These are phyloP conservation scores for Zalerion maritima DNA, from an alignment of 495 filamentous ascomycete species.

Conservation along the genomic window DNA sequence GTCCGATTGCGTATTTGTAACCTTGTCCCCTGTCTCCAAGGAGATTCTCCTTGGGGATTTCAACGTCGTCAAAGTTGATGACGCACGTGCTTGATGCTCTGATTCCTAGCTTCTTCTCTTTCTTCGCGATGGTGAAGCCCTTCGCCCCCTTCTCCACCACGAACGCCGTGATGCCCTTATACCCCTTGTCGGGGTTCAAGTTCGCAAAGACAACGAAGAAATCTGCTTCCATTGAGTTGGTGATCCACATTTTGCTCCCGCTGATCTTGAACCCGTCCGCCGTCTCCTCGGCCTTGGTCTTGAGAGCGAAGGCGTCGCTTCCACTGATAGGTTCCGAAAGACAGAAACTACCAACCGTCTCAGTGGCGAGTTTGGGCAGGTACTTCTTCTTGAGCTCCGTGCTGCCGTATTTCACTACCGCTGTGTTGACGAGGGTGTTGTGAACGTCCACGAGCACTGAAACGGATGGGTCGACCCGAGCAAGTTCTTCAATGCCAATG, in stretches of 20 bases:
- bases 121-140: constrained; percentile 94
- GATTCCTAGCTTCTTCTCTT: constrained; percentile 99
- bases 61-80: constrained; percentile 93
- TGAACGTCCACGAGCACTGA: constrained; percentile 90
- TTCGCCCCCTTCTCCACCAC: constrained; percentile 79
- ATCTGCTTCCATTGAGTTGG: constrained; percentile 82
- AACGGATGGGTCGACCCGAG: constrained; percentile 85
- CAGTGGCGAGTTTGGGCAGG: constrained; percentile 74
- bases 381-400: constrained; percentile 63
- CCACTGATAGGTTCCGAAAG: constrained; percentile 88
- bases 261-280: constrained; percentile 69
- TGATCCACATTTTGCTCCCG: constrained; percentile 99
- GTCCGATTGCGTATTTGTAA: constrained; percentile 92
- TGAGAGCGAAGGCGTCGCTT: constrained; percentile 89
- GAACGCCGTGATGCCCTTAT: constrained; percentile 95
- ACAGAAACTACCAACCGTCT: constrained; percentile 91
- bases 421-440: constrained; percentile 95
- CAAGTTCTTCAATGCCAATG: constrained; percentile 92
- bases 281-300: constrained; percentile 68
- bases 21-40: constrained; percentile 80
- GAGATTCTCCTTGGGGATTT: constrained; percentile 74
- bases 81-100: constrained; percentile 89
- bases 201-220: constrained; percentile 99
- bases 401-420: constrained; percentile 73
- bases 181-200: constrained; percentile 70